Percentiles rank a stretch among this genome's conserved stretches.
phyloP scores from a whole-genome alignment of 805 yeast species.

The Wilhelminamyces savonicus region DNA sequence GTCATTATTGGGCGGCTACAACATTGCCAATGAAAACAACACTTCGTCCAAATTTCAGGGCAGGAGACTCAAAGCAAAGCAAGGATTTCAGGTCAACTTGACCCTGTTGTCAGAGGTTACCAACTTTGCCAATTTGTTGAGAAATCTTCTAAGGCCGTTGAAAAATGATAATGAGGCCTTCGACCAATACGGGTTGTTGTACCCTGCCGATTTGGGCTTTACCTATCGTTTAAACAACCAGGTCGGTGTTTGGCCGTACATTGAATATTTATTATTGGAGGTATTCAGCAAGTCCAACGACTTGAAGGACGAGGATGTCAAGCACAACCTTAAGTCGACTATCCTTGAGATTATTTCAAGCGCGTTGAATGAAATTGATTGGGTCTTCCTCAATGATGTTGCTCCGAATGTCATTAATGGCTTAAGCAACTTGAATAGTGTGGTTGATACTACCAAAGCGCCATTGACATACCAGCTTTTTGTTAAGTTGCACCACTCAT shows the following conservation, averaged over 20 bases:
- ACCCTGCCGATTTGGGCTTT: conserved; percentile 59
- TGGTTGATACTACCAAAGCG: conserved; percentile 11
- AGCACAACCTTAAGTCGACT: conserved; percentile 43
- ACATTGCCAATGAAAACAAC: no score
- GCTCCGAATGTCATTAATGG: conserved; percentile 39
- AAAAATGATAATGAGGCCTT: conserved; percentile 20
- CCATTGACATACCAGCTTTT: conserved; percentile 15
- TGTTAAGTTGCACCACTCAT: conserved; percentile 66
- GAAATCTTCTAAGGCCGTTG: conserved; percentile 29
- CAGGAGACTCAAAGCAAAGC: conserved; percentile 5
- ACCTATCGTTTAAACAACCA: conserved; percentile 42
- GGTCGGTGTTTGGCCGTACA: conserved; percentile 72
- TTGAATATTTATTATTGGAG: conserved; percentile 64
- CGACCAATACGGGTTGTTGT: conserved; percentile 35
- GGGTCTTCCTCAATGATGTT: conserved; percentile 44
- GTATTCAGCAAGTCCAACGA: conserved; percentile 51
- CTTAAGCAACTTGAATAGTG: conserved; percentile 11
- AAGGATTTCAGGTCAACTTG: conserved; percentile 32
- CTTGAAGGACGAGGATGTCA: conserved; percentile 26
- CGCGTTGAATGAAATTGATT: conserved; percentile 28
- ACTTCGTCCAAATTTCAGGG: not conserved
- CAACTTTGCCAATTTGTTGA: conserved; percentile 60
- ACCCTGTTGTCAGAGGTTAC: conserved; percentile 45
- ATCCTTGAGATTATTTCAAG: conserved; percentile 47
- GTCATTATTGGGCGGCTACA: no score